A percentile compares a stretch with the other conserved stretches of the same genome.
phyloP scores from a whole-genome alignment of 306 rosid genomes.

The Prunus fruticosa region DNA sequence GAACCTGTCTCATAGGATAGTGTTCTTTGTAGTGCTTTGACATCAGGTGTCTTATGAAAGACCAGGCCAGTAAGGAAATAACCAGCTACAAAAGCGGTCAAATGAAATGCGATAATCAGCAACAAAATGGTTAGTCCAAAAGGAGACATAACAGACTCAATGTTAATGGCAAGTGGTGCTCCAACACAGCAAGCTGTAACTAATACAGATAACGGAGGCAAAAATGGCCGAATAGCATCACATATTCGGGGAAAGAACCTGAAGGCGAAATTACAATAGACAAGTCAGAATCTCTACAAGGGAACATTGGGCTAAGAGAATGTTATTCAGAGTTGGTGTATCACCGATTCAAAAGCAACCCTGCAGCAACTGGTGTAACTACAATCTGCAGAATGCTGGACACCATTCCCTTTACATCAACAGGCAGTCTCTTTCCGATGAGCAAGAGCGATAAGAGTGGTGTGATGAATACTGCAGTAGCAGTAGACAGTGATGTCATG shows the following conservation, averaged over 20 bases:
- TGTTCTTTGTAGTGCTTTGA: conserved; percentile 79
- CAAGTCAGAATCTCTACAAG: conserved; percentile 9
- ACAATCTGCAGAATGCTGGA: conserved; percentile 91
- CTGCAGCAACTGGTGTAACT: conserved; percentile 73
- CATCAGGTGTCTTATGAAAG: conserved; percentile 56
- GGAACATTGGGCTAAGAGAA: conserved; percentile 14
- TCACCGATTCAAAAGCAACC: conserved; percentile 87
- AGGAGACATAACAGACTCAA: conserved; percentile 72
- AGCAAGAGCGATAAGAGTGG: conserved; percentile 78
- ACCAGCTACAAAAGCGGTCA: conserved; percentile 70
- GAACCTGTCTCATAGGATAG: conserved; percentile 90
- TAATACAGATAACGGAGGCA: conserved; percentile 83
- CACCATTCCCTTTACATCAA: conserved; percentile 96
- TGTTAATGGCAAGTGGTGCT: conserved; percentile 87
- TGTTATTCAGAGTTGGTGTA: conserved; percentile 4
- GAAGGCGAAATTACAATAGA: conserved; percentile 26
- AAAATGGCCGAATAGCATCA: conserved; percentile 64
- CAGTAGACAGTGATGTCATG: conserved; percentile 93
- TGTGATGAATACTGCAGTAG: conserved; percentile 82
- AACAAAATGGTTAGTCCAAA: conserved; percentile 64
- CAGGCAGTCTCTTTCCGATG: conserved; percentile 90
- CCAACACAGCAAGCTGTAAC: conserved; percentile 91
- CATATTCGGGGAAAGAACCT: conserved; percentile 78
- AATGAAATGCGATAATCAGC: conserved; percentile 71
- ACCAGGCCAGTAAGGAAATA: conserved; percentile 59